These are phyloP conservation scores for Fusarium palustre DNA, from an alignment of 2,329 filamentous ascomycete genomes.

Conservation along the genomic window DNA sequence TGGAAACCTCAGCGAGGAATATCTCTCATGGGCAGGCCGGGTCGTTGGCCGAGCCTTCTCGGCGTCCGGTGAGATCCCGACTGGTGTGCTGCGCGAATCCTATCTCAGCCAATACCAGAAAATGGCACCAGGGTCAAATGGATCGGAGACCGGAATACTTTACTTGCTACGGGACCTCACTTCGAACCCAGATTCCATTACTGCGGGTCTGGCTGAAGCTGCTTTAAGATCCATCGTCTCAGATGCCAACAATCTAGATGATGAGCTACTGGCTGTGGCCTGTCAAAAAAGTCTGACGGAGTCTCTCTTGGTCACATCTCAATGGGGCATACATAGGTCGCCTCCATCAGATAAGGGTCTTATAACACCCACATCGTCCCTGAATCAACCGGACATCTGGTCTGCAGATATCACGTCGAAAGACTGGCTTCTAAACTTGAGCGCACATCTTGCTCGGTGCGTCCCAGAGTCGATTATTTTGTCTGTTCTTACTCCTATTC, in stretches of 20 bases:
- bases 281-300: constrained; percentile 65
- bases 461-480: constrained; percentile 75
- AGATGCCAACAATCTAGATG: constrained; percentile 60
- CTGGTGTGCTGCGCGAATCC: constrained; percentile 71
- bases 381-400: constrained; percentile 48
- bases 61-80: constrained; percentile 75
- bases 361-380: constrained; percentile 3
- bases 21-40: constrained; percentile 85
- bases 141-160: constrained; percentile 74
- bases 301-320: constrained; percentile 64
- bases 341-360: constrained; percentile 64
- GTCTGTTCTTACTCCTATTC: constrained; percentile 72
- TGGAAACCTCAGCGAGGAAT: constrained; percentile 72
- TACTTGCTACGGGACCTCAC: constrained; percentile 71
- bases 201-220: constrained; percentile 70
- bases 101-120: constrained; percentile 63
- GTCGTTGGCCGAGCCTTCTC: constrained; percentile 87
- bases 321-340: constrained; percentile 67
- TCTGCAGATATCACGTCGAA: constrained; percentile 56
- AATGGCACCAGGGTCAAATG: constrained; percentile 59
- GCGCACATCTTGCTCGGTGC: constrained; percentile 69
- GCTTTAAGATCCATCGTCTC: constrained; percentile 69
- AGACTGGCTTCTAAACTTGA: constrained; percentile 72
- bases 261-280: constrained; percentile 61
- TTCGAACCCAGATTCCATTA: constrained; percentile 65